Evolutionary conservation across 2,329 filamentous ascomycete genomes (phyloP), one percentile per base, ranked within the genome.

Genomic region (Cladosporium sp.): DNA sequence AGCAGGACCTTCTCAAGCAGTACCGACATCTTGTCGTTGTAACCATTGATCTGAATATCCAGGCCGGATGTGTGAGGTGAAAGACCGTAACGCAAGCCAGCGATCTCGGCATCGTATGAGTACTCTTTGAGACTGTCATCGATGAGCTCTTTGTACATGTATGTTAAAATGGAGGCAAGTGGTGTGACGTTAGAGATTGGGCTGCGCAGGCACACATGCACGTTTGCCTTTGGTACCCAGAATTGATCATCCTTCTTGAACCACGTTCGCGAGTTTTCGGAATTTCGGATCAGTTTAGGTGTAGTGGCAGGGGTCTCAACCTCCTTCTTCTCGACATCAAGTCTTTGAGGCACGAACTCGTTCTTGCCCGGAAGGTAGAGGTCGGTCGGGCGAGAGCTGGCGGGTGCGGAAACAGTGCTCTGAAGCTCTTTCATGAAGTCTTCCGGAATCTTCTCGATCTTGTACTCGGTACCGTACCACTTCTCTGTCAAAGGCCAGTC

Each of bases 241-340:
- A 97, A 99, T 0, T 88, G 92, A 67, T 99, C 94, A 68, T 99
- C 94, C 76, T 97, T 97, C 80, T 99, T 99, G 80, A 87, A 97
- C 94, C 94, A 99, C 2, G 90, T 88, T 30, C 92, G 86, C 0
- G 90, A 86, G 36, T 86, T 78, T 5, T 87, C 81, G 65, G 97
- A 93, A 67, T 96, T 92, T 65, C 92, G 87, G 62, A 99, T 88
- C 22, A 99, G 80, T 61, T 87, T 88, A 0, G 94, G 94, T 0
- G 85, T 80, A 58, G 88, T 82, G 0, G 87, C 79, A 1, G 92
- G 88, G 65, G 89, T 84, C 25, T 85, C 80, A n/a, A 94, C 83
- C 37, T 96, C 90, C 74, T 91, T 96, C 81, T 94, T 96, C 73
- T 97, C 92, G 1, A 99, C 94, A 55, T 96, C 91, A 3, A 99